Evolutionary conservation across 805 yeast species (phyloP).

Genomic region (Saturnispora sekii): DNA sequence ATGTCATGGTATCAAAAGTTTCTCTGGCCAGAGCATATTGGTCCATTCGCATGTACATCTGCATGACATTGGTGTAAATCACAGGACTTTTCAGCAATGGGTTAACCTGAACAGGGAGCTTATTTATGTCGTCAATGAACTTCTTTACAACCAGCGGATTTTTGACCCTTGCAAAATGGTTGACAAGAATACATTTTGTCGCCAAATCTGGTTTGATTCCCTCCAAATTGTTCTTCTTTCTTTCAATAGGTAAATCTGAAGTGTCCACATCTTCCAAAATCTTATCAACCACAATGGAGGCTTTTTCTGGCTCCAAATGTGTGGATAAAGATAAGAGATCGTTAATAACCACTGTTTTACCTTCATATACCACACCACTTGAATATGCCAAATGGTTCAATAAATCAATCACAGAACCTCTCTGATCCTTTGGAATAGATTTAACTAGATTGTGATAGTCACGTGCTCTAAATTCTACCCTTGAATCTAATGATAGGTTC

Average conservation of each 20-base stretch:
- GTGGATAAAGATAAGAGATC: conserved; percentile 28
- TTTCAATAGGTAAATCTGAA: neutral
- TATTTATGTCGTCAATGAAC: conserved; percentile 27
- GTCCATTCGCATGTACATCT: conserved; percentile 45
- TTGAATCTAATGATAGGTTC: conserved; percentile 9
- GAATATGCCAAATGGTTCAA: conserved; percentile 29
- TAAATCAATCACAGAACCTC: conserved; percentile 27
- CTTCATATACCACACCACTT: conserved; percentile 10
- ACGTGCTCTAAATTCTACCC: conserved; percentile 15
- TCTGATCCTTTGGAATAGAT: conserved; percentile 32
- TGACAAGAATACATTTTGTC: conserved; percentile 36
- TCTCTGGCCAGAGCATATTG: conserved; percentile 55
- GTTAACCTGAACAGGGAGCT: conserved; percentile 9
- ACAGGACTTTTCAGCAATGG: conserved; percentile 17
- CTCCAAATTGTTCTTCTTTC: neutral
- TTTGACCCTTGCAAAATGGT: conserved; percentile 33
- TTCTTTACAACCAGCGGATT: conserved; percentile 32
- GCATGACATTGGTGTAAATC: conserved; percentile 49
- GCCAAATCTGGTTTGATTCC: conserved; percentile 26
- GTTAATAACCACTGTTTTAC: conserved; percentile 28
- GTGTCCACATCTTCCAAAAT: conserved; percentile 24
- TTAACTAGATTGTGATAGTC: conserved; percentile 32
- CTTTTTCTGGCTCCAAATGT: conserved; percentile 12
- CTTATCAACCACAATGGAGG: conserved; percentile 25
- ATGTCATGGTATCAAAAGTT: conserved; percentile 80